Percentiles rank a stretch among this genome's conserved stretches.
phyloP scores from a whole-genome alignment of 129 eudicot species.

The Helianthus annuus region HanXRQr2.0-SUNRISE NC_035445.2:66580529-66581028 shows the following conservation, averaged over 20 bases:
- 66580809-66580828: no score
- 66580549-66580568: no score
- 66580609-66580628: not conserved
- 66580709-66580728: constrained; percentile 78
- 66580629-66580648: not conserved
- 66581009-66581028: no score
- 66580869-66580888: constrained; percentile 55
- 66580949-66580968: constrained; percentile 90
- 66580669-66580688: constrained; percentile 92
- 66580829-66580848: no score
- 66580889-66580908: constrained; percentile 77
- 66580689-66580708: constrained; percentile 65
- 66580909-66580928: constrained; percentile 68
- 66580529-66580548: no score
- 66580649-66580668: constrained; percentile 75
- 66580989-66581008: no score
- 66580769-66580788: not conserved
- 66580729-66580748: constrained; percentile 95
- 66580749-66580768: constrained; percentile 51
- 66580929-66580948: constrained; percentile 78
- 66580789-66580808: no score
- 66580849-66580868: constrained; percentile 64
- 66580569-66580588: no score
- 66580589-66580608: no score
- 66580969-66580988: constrained; percentile 27